Conservation (phyloP, 2,329 filamentous ascomycete genomes). For the Coniochaeta prunicola region DNA sequence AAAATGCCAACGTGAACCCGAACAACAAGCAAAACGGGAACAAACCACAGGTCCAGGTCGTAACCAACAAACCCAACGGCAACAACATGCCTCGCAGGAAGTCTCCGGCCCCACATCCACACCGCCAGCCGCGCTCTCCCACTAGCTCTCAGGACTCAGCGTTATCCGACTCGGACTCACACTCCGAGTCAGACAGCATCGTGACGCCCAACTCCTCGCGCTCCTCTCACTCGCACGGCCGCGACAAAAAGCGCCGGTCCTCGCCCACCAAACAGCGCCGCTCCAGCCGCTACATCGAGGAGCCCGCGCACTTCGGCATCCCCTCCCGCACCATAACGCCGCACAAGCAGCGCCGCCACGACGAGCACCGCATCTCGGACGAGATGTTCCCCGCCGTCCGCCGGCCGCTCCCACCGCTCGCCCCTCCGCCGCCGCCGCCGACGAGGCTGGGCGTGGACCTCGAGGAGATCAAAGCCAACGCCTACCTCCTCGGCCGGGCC, state of each 20-base stretch:
- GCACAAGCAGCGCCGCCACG: constrained; percentile 1
- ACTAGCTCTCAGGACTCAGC: background rate
- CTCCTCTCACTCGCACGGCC: background rate
- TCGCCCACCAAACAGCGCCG: background rate
- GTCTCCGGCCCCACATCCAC: background rate
- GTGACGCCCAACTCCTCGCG: constrained; percentile 3
- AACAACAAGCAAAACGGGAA: background rate
- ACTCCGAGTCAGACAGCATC: background rate
- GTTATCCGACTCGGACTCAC: background rate
- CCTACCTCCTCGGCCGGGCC: constrained; percentile 5
- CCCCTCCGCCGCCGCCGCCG: background rate
- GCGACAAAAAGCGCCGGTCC: background rate
- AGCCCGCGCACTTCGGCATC: constrained; percentile 1
- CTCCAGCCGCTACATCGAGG: background rate
- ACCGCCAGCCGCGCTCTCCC: background rate
- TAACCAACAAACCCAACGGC: background rate
- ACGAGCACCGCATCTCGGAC: constrained; percentile 4
- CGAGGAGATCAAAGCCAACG: constrained; percentile 3
- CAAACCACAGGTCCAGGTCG: background rate
- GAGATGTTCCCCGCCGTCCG: constrained; percentile 4
- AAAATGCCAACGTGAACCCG: background rate
- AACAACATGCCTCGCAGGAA: background rate
- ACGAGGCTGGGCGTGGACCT: background rate
- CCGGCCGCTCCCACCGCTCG: background rate
- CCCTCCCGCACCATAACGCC: background rate